Conservation (phyloP, 257 asterid species). For the Plantago major region DNA sequence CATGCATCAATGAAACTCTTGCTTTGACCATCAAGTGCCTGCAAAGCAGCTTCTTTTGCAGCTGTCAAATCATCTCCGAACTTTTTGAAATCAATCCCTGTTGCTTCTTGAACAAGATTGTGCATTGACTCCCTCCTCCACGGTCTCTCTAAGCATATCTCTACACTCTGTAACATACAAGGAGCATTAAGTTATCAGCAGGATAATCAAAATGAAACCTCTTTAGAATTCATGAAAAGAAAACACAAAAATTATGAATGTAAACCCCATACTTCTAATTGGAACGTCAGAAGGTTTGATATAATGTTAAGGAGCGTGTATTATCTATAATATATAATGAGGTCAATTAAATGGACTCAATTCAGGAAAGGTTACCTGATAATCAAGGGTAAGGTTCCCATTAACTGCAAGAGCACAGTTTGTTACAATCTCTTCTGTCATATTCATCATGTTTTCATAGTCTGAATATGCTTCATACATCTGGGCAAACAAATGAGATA, state of each 20-base stretch:
- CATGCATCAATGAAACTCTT: slow-evolving; percentile 58
- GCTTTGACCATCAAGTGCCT: slow-evolving; percentile 35
- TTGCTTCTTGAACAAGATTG: slow-evolving; percentile 85
- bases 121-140: slow-evolving; percentile 99
- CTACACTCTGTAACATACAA: slow-evolving; percentile 53
- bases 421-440: slow-evolving; percentile 88
- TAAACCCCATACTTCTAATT: not conserved
- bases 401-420: slow-evolving; percentile 82
- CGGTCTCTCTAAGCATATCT: slow-evolving; percentile 86
- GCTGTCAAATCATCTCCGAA: slow-evolving; percentile 56
- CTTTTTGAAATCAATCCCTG: slow-evolving; percentile 64
- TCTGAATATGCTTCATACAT: slow-evolving; percentile 98
- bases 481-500: slow-evolving; percentile 33
- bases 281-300: not conserved
- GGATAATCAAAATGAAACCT: not conserved
- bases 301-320: not conserved
- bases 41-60: slow-evolving; percentile 57
- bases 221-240: slow-evolving; percentile 4
- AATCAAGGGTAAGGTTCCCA: slow-evolving; percentile 72
- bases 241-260: not conserved
- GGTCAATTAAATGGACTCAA: slow-evolving; percentile 6
- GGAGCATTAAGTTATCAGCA: not conserved
- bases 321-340: not conserved
- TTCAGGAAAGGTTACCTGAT: slow-evolving; percentile 52
- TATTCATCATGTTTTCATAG: slow-evolving; percentile 93